A percentile compares a stretch with the other conserved stretches of the same genome.
Evolutionary conservation across 2,329 filamentous ascomycete genomes (phyloP).

Genomic region (Grosmannia huntii): DNA sequence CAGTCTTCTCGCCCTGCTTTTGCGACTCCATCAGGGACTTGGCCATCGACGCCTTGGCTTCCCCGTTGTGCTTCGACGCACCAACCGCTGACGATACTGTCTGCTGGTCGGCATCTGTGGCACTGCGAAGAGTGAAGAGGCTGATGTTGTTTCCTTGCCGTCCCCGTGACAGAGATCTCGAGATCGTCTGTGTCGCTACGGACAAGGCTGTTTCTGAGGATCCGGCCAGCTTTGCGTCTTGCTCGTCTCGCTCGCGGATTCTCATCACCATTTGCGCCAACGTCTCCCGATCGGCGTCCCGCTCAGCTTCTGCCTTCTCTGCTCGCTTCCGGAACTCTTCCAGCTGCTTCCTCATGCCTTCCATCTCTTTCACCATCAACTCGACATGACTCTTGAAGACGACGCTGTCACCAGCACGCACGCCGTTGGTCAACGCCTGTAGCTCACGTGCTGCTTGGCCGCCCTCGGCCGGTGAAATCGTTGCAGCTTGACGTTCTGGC

Average conservation of each 20-base stretch:
- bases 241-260: constrained; percentile 55
- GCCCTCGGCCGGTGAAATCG: not conserved
- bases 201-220: not conserved
- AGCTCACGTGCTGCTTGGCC: not conserved
- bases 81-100: not conserved
- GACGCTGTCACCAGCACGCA: not conserved
- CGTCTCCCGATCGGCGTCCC: constrained; percentile 56
- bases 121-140: not conserved
- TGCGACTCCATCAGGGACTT: constrained; percentile 1
- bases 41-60: not conserved
- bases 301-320: constrained; percentile 68
- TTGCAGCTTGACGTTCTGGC: not conserved
- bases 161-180: not conserved
- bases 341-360: constrained; percentile 66
- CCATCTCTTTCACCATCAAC: constrained; percentile 65
- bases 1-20: constrained; percentile 1
- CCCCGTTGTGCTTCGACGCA: not conserved
- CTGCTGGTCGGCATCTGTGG: not conserved
- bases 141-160: not conserved
- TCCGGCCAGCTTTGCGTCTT: constrained; percentile 28
- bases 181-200: not conserved
- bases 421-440: not conserved
- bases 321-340: constrained; percentile 66
- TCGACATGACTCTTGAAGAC: constrained; percentile 60
- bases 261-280: constrained; percentile 80